Evolutionary conservation across 306 rosid genomes (phyloP).

Genomic region (Sicyos baderoa): DNA sequence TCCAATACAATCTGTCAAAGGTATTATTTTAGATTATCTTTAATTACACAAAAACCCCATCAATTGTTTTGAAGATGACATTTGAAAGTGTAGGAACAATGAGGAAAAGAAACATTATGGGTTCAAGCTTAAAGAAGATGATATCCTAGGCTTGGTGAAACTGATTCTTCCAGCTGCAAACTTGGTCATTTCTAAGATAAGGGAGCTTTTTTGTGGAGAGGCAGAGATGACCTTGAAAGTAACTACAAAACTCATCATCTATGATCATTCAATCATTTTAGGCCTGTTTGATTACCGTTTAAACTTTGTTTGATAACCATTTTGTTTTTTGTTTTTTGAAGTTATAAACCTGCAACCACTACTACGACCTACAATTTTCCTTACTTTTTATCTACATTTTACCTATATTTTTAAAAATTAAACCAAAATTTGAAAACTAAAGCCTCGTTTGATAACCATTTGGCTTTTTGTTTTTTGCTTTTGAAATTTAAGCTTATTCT

Average conservation of each 20-base stretch:
- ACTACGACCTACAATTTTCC: too few species aligned
- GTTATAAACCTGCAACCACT: too few species aligned
- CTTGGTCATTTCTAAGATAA: slow-evolving; percentile 49
- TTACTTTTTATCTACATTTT: too few species aligned
- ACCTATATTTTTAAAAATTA: too few species aligned
- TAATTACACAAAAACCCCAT: background rate
- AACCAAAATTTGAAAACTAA: too few species aligned
- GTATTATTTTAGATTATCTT: slow-evolving; percentile 22
- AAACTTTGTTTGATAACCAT: too few species aligned
- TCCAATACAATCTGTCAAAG: slow-evolving; percentile 57
- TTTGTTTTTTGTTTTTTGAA: too few species aligned
- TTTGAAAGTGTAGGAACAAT: slow-evolving; percentile 25
- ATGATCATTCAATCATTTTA: background rate
- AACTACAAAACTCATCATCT: slow-evolving; percentile 22
- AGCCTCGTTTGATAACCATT: too few species aligned
- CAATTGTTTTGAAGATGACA: background rate
- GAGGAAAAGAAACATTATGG: slow-evolving; percentile 31
- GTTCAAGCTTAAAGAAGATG: slow-evolving; percentile 61
- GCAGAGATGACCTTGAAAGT: slow-evolving; percentile 84
- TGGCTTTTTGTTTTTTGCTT: too few species aligned
- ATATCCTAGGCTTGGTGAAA: slow-evolving; percentile 52
- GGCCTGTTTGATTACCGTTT: too few species aligned
- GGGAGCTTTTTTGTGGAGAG: slow-evolving; percentile 67
- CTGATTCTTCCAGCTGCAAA: slow-evolving; percentile 56
- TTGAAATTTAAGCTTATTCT: too few species aligned